Evolutionary conservation across 1,284 basidiomycete genomes (phyloP).

Genomic region (Cryptococcus sp.): DNA sequence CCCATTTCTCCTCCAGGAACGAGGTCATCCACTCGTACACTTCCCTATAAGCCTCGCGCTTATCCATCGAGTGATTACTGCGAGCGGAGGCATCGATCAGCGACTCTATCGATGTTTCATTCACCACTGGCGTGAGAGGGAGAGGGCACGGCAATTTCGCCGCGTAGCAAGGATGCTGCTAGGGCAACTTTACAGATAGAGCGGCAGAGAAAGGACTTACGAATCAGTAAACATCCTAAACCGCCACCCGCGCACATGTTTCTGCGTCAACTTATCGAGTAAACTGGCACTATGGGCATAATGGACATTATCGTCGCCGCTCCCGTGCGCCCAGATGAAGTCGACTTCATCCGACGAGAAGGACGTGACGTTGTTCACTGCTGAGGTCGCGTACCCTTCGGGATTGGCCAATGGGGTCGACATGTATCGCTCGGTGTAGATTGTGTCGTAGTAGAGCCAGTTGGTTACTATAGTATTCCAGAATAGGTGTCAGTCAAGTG

Average conservation of each 20-base stretch:
- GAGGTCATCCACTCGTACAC: conserved; percentile 81
- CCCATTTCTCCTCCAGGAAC: conserved; percentile 89
- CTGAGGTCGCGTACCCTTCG: conserved; percentile 78
- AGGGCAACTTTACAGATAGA: not conserved
- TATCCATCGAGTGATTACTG: conserved; percentile 75
- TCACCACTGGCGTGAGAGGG: not conserved
- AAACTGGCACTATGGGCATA: conserved; percentile 86
- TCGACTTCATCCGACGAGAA: conserved; percentile 68
- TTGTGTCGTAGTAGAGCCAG: conserved; percentile 73
- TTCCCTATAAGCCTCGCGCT: conserved; percentile 76
- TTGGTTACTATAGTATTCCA: conserved; percentile 62
- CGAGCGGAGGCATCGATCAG: not conserved
- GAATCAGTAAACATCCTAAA: conserved; percentile 98
- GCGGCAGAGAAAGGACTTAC: conserved; percentile 55
- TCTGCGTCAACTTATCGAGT: conserved; percentile 84
- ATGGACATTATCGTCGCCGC: conserved; percentile 92
- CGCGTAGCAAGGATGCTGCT: too few relatives aligned
- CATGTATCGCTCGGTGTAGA: conserved; percentile 92
- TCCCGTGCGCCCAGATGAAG: conserved; percentile 86
- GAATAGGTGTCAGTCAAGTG: not conserved
- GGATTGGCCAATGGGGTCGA: conserved; percentile 74
- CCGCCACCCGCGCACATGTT: conserved; percentile 72
- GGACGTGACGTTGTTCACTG: conserved; percentile 79
- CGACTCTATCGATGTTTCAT: not conserved
- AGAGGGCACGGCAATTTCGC: not conserved